Evolutionary conservation across 805 yeast genomes (phyloP).

Genomic region (Hanseniaspora opuntiae): DNA sequence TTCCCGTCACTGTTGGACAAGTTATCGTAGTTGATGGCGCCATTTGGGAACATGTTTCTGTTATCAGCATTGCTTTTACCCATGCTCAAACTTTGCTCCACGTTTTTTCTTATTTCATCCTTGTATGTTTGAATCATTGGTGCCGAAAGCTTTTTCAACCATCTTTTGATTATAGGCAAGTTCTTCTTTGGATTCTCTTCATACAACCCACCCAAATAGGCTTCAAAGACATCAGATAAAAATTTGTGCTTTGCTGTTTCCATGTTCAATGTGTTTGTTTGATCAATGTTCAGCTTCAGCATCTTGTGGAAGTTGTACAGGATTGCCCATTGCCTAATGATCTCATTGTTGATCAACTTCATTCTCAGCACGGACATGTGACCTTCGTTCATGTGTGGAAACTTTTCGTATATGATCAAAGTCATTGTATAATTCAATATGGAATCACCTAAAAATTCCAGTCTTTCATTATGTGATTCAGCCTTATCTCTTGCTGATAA

Average conservation of each 20-base stretch:
- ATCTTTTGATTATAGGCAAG: constrained; percentile 36
- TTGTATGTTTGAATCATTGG: constrained; percentile 27
- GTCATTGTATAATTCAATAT: constrained; percentile 64
- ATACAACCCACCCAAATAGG: constrained; percentile 76
- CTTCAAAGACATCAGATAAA: constrained; percentile 84
- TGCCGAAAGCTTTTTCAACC: constrained; percentile 43
- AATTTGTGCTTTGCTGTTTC: constrained; percentile 50
- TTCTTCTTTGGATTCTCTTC: constrained; percentile 38
- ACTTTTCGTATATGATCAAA: constrained; percentile 45
- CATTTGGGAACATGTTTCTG: background rate
- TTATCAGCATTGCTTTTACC: background rate
- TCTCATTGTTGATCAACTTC: constrained; percentile 56
- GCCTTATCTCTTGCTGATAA: constrained; percentile 45
- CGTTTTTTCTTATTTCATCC: constrained; percentile 12
- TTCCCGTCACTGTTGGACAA: background rate
- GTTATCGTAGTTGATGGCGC: background rate
- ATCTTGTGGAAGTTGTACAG: constrained; percentile 52
- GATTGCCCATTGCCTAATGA: constrained; percentile 55
- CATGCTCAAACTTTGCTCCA: constrained; percentile 9
- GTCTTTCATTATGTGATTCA: constrained; percentile 63
- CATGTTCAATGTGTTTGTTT: constrained; percentile 25
- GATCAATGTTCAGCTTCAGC: constrained; percentile 40
- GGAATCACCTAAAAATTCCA: constrained; percentile 87
- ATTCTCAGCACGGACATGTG: constrained; percentile 59
- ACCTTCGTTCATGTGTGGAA: constrained; percentile 70